Conservation (phyloP, 2,329 filamentous ascomycete species). For the Gaeumannomyces sp. region DNA sequence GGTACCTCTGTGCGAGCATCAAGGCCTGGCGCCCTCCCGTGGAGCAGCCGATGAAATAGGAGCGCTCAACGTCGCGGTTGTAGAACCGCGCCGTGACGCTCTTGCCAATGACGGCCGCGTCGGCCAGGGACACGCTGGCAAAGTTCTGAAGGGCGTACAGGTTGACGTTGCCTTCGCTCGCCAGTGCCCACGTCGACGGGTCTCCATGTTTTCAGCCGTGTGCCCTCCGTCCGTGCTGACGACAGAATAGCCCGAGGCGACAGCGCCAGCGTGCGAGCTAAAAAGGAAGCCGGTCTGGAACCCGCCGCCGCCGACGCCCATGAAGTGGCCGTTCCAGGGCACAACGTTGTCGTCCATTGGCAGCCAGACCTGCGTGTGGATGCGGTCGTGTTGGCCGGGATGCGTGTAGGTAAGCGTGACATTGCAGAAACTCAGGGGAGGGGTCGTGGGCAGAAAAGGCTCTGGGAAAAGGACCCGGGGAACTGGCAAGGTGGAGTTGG, state of each 20-base stretch:
- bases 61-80: conserved; percentile 27
- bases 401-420: conserved; percentile 32
- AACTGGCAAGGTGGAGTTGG: not conserved
- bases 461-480: not conserved
- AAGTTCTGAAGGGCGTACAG: conserved; percentile 18
- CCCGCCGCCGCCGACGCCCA: conserved; percentile 28
- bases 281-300: conserved; percentile 18
- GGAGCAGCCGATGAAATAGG: conserved; percentile 47
- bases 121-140: conserved; percentile 18
- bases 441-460: not conserved
- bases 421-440: conserved; percentile 25
- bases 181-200: conserved; percentile 17
- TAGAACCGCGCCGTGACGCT: conserved; percentile 38
- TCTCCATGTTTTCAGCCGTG: not conserved
- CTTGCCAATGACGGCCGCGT: conserved; percentile 34
- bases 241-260: conserved; percentile 13
- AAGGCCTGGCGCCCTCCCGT: conserved; percentile 48
- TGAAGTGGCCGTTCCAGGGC: conserved; percentile 27
- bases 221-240: conserved; percentile 26
- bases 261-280: not conserved
- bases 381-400: conserved; percentile 26
- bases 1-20: conserved; percentile 41
- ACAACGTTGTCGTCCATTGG: conserved; percentile 15
- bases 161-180: conserved; percentile 21
- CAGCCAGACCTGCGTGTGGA: conserved; percentile 28